Conservation (phyloP, 441 rosid species). For the Pelargonium citronellum region DNA sequence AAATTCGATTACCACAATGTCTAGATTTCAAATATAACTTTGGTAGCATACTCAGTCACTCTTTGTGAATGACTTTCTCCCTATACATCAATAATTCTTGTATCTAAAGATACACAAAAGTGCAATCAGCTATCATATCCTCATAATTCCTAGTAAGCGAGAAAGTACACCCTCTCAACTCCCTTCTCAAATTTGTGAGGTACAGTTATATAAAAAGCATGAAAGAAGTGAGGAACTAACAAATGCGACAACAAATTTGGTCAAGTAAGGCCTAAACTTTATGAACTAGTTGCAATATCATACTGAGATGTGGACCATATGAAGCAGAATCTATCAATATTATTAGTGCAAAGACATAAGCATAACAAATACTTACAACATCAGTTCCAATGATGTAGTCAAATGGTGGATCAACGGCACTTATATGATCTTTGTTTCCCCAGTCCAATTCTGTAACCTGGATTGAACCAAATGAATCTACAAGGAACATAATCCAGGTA, state of each 20-base stretch:
- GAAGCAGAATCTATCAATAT: background rate
- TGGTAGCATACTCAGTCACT: background rate
- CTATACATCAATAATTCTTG: background rate
- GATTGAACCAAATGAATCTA: constrained; percentile 83
- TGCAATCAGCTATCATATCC: background rate
- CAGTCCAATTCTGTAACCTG: constrained; percentile 76
- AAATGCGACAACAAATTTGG: background rate
- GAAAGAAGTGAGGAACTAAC: background rate
- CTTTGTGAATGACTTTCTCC: background rate
- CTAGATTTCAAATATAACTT: background rate
- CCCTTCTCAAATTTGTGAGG: background rate
- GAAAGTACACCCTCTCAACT: background rate
- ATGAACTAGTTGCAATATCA: background rate
- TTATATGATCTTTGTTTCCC: constrained; percentile 77
- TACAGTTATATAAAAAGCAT: background rate
- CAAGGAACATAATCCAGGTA: constrained; percentile 22
- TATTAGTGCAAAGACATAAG: background rate
- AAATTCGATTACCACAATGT: background rate
- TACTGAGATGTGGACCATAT: background rate
- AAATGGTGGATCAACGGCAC: constrained; percentile 68
- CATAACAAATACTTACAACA: constrained; percentile 48
- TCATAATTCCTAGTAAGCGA: background rate
- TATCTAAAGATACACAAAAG: background rate
- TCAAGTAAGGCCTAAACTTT: background rate
- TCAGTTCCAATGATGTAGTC: constrained; percentile 91